phyloP scores from a whole-genome alignment of 768 basidiomycete species.

The Russula sp. region DNA sequence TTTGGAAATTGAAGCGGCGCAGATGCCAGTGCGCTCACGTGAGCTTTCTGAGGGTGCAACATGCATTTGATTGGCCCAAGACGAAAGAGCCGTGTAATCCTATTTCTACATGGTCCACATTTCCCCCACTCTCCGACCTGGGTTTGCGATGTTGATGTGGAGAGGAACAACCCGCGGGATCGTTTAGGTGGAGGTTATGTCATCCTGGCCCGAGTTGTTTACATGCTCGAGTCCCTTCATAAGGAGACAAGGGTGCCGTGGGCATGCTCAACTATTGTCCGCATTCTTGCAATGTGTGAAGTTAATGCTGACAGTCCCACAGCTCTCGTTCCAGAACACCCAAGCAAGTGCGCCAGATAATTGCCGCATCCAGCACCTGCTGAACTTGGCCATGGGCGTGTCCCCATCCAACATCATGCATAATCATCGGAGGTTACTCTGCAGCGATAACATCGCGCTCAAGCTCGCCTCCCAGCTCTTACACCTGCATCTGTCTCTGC shows the following conservation, averaged over 20 bases:
- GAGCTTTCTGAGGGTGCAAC: conserved; percentile 11
- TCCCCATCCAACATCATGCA: conserved; percentile 30
- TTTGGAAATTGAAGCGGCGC: too few species aligned
- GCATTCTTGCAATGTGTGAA: too few species aligned
- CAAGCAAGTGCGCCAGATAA: conserved; percentile 16
- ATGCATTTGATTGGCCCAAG: conserved; percentile 20
- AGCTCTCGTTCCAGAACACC: not conserved
- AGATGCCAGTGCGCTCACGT: conserved; percentile 7
- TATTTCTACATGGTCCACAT: conserved; percentile 13
- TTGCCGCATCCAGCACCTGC: conserved; percentile 25
- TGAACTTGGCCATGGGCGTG: conserved; percentile 25
- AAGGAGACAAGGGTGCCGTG: conserved; percentile 8
- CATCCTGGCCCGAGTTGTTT: not conserved
- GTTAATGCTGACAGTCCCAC: not conserved
- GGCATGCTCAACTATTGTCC: conserved; percentile 21
- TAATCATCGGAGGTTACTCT: conserved; percentile 26
- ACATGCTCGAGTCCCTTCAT: conserved; percentile 8
- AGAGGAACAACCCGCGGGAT: not conserved
- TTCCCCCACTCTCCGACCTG: too few species aligned
- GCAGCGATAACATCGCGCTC: conserved; percentile 26
- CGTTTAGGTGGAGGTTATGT: conserved; percentile 17
- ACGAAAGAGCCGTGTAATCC: conserved; percentile 2
- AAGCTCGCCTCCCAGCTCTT: conserved; percentile 29
- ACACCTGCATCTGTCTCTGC: conserved; percentile 24
- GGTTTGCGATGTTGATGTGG: not conserved